Evolutionary conservation across 805 yeast species (phyloP).

Genomic region (Yamadazyma endophytica): DNA sequence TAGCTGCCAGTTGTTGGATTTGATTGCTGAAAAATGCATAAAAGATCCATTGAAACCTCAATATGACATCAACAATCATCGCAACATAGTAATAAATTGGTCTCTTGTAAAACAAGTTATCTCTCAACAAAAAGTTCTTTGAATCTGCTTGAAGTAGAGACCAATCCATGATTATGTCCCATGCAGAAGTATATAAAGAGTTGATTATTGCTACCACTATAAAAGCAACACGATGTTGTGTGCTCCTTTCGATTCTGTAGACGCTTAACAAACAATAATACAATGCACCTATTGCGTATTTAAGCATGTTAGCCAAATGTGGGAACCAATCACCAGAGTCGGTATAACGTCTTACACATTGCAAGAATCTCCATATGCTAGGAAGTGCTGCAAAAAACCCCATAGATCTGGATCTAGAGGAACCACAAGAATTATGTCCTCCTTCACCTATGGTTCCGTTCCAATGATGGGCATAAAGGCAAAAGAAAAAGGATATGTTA

Average conservation of each 20-base stretch:
- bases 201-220: constrained; percentile 73
- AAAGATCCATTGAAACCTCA: constrained; percentile 90
- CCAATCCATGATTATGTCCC: constrained; percentile 98
- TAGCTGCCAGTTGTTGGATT: constrained; percentile 82
- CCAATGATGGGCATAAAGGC: constrained; percentile 77
- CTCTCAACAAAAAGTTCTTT: constrained; percentile 57
- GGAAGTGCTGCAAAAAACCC: constrained; percentile 87
- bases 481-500: constrained; percentile 79
- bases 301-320: constrained; percentile 82
- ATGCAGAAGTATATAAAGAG: constrained; percentile 61
- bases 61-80: constrained; percentile 63
- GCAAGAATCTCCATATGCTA: constrained; percentile 84
- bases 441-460: constrained; percentile 35
- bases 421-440: constrained; percentile 57
- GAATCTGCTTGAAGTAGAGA: constrained; percentile 71
- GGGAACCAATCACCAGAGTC: constrained; percentile 97
- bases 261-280: constrained; percentile 73
- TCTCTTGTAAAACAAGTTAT: constrained; percentile 60
- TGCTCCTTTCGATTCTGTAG: constrained; percentile 58
- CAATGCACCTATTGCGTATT: constrained; percentile 62
- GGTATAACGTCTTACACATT: constrained; percentile 84
- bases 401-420: constrained; percentile 67
- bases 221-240: constrained; percentile 50
- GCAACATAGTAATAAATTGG: constrained; percentile 61
- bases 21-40: constrained; percentile 75